Conservation (phyloP, 2,329 filamentous ascomycete genomes). For the Colletotrichum sublineola region DNA sequence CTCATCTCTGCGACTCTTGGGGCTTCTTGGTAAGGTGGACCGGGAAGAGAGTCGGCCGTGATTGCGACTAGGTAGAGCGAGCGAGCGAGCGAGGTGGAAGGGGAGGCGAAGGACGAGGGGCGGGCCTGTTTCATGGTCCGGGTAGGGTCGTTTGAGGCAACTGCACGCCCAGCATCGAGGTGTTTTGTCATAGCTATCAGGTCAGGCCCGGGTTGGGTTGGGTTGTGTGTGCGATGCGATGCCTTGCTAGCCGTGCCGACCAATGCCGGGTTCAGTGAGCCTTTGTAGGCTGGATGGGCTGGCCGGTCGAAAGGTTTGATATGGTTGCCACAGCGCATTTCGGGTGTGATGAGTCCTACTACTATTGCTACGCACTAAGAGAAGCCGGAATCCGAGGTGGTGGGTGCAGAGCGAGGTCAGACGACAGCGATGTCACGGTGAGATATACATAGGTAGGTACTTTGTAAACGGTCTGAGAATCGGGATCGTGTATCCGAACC, state of each 20-base stretch:
- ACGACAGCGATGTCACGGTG: background rate
- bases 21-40: slow-evolving; percentile 31
- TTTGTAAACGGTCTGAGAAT: background rate
- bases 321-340: background rate
- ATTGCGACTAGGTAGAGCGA: background rate
- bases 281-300: background rate
- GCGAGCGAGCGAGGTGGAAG: background rate
- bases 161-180: slow-evolving; percentile 36
- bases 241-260: slow-evolving; percentile 26
- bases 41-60: slow-evolving; percentile 33
- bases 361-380: background rate
- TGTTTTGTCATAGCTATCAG: background rate
- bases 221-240: background rate
- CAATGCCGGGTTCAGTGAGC: background rate
- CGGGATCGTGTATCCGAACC: background rate
- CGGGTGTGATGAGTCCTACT: too few relatives aligned
- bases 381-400: slow-evolving; percentile 33
- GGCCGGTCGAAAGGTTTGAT: background rate
- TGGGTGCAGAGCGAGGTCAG: background rate
- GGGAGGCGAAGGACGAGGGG: slow-evolving; percentile 5
- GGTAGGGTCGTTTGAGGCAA: slow-evolving; percentile 39
- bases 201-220: slow-evolving; percentile 5
- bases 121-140: slow-evolving; percentile 36
- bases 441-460: too few relatives aligned
- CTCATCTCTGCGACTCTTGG: slow-evolving; percentile 8